Base-by-base conservation (phyloP, 495 filamentous ascomycete genomes). In the Venustampulla echinocandica region DNA sequence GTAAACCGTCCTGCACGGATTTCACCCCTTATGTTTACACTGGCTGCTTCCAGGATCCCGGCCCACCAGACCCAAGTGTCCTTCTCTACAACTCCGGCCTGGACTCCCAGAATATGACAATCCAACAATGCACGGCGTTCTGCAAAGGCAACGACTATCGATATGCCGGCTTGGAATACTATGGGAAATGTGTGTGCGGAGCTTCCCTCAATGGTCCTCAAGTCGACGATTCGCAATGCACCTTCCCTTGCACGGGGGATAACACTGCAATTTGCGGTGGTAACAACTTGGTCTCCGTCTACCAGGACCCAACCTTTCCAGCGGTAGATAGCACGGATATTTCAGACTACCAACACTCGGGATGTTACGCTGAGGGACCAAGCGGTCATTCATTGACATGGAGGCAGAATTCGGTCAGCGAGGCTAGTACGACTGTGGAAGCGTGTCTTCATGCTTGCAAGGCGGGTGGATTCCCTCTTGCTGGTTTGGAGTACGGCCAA, bases 71-170 rank as follows among this genome's bases (percentile, higher is more conserved):
- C 19, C 49, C 50, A 9, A 56, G 64, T 10, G 50, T 69, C 25
- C 64, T 77, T 7, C 59, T 54, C 40, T 71, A 68, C 51, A 63
- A 64, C 46, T 49, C 42, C 9, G 41, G 41, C 23, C 56, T 64
- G 15, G 42, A 61, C 45, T 54, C 50, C 24, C 42, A 67, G 35
- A 64, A 66, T 47, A 73, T 71, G 64, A 76, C 73, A 0, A 61
- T 74, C 20, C 72, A 77, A 61, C 60, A 46, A 17, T 76, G 74
- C 49, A 64, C 66, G 32, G 63, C 71, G 41, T 64, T 66, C 42
- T 77, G 74, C 64, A 77, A 76, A 59, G 73, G 55, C 46, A 76
- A 76, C 56, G 62, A 64, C 46, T 76, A 70, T 46, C 62, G 73
- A 14, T 74, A 76, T 40, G 74, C 74, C 37, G 74, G 74, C 37